phyloP scores from a whole-genome alignment of 768 basidiomycete species.

The Macrolepiota fuliginosa region DNA sequence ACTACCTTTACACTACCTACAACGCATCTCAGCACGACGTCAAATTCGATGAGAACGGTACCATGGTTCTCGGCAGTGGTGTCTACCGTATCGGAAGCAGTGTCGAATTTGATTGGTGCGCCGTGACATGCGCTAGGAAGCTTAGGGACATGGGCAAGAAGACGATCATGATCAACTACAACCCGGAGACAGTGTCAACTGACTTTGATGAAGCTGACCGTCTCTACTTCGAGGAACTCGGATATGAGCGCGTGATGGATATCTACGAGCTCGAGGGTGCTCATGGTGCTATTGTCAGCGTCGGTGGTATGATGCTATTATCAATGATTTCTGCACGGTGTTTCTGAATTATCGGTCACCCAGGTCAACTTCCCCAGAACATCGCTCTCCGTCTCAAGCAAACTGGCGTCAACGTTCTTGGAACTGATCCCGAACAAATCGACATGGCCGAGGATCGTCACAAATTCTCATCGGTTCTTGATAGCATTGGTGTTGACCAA shows the following conservation, averaged over 20 bases:
- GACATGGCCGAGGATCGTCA: conserved; percentile 98
- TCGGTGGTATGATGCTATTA: conserved; percentile 68
- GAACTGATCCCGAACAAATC: conserved; percentile 93
- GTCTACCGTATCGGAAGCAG: conserved; percentile 98
- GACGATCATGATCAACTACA: conserved; percentile 99
- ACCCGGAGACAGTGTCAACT: conserved; percentile 98
- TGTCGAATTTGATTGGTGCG: conserved; percentile 99
- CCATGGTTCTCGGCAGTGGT: conserved; percentile 98
- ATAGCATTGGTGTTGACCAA: conserved; percentile 93
- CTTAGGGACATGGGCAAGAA: conserved; percentile 89
- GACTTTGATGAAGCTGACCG: conserved; percentile 99
- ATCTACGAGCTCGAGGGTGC: conserved; percentile 96
- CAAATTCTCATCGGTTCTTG: conserved; percentile 97
- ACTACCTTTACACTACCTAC: conserved; percentile 99
- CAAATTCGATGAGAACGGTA: conserved; percentile 93
- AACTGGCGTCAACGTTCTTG: conserved; percentile 87
- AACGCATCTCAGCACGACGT: conserved; percentile 96
- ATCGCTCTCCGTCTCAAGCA: conserved; percentile 95
- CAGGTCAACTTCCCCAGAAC: conserved; percentile 97
- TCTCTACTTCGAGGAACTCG: conserved; percentile 97
- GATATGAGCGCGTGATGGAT: conserved; percentile 98
- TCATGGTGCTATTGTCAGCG: conserved; percentile 92
- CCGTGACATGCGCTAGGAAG: conserved; percentile 95
- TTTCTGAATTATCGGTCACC: background rate
- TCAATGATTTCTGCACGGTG: background rate